Base-by-base conservation (phyloP, 139 green algal species). In the Volvox africanus region DNA sequence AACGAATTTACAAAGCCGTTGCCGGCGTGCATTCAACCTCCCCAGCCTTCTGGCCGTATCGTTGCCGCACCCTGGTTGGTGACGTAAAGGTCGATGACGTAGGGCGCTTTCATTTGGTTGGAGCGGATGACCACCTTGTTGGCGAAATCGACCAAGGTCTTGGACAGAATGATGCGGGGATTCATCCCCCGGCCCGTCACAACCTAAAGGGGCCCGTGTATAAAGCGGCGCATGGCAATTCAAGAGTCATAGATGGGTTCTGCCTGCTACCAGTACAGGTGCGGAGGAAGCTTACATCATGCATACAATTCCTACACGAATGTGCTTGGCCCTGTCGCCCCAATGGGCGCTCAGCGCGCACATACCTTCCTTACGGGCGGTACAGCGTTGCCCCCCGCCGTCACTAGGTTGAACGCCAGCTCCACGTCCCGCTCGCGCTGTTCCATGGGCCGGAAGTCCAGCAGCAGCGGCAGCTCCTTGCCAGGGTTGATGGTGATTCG, bases 81-180 rank as follows among this genome's bases (percentile, higher is more conserved):
- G 61, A 91, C 20, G 76, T 91, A 91, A 35, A 91, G 21, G 26
- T 91, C 87, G 1, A 82, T 14, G 33, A 16, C 22, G 82, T 92
- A 94, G 0, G 80, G 55, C 44, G 91, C 75, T 79, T 94, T 94
- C 67, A 91, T 68, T 80, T 95, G 91, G 86, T 94, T 94, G 69
- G 92, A 94, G 16, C 91, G 87, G 55, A 95, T 92, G 33, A 97
- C 93, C 69, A 97, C 95, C 22, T 91, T 84, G 44, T 83, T 93
- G 36, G 87, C 92, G 93, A 98, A 97, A 86, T 97, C 93, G 5
- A 97, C 37, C 20, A 90, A 75, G 1, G 93, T 94, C 62, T 94
- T 94, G 77, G 89, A 95, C 55, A 96, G 50, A 18, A 96, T 81
- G 21, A 98, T 37, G 26, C 91, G 90, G 0, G 96, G 95, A 84